Conservation (phyloP, 2,329 filamentous ascomycete genomes). For the Seiridium cupressi region DNA sequence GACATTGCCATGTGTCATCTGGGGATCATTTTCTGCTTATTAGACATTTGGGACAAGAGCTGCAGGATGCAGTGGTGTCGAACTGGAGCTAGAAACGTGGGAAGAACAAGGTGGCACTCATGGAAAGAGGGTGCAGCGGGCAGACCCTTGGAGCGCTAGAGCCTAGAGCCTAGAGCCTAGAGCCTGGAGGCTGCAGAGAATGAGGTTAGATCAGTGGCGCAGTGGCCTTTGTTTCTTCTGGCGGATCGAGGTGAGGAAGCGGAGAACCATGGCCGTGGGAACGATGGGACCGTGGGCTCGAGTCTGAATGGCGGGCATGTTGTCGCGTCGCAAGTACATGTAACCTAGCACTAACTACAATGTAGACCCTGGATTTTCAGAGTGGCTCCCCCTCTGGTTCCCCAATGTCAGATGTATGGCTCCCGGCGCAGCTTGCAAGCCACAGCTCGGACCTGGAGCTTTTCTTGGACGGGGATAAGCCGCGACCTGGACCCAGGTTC, state of each 20-base stretch:
- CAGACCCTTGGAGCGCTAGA: background rate
- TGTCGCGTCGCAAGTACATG: background rate
- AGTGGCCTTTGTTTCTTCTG: background rate
- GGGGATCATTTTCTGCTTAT: background rate
- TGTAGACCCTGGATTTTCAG: background rate
- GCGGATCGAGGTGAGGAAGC: background rate
- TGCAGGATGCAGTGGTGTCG: background rate
- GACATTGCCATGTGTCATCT: background rate
- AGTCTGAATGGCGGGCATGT: background rate
- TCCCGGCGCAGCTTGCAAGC: background rate
- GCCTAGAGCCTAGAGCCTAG: too few species aligned
- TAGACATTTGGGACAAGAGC: background rate
- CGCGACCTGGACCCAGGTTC: background rate
- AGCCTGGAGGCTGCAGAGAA: background rate
- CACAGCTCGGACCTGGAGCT: background rate
- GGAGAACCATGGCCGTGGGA: slow-evolving; percentile 5
- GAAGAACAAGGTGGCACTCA: background rate
- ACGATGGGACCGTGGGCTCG: background rate
- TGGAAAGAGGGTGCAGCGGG: background rate
- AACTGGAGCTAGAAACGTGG: background rate
- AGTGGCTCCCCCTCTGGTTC: background rate
- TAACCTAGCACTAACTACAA: background rate
- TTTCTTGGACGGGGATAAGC: background rate
- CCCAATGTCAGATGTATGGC: background rate
- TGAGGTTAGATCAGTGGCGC: background rate